Conservation (phyloP, 1,139 yeast species). For the Hansenula lynferdii region DNA sequence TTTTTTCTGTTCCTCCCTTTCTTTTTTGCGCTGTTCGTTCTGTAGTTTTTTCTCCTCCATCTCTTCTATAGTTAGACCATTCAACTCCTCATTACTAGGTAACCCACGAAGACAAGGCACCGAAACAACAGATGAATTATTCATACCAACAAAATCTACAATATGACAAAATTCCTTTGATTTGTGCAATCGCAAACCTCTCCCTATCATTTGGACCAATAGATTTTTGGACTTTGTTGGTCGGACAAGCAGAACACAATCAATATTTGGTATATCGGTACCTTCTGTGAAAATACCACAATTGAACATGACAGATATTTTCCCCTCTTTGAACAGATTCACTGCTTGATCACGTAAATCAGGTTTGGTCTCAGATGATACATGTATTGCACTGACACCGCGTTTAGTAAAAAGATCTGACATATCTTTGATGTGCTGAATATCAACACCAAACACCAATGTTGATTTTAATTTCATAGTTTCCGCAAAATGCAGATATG, state of each 20-base stretch:
- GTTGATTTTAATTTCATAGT: conserved; percentile 40
- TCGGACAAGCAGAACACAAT: conserved; percentile 70
- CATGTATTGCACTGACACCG: conserved; percentile 70
- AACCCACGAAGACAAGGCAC: conserved; percentile 56
- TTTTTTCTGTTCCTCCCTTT: background rate
- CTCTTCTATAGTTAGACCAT: conserved; percentile 32
- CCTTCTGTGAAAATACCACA: conserved; percentile 95
- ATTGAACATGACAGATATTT: conserved; percentile 71
- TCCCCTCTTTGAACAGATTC: conserved; percentile 55
- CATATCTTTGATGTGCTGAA: conserved; percentile 58
- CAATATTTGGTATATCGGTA: conserved; percentile 89
- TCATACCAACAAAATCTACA: conserved; percentile 69
- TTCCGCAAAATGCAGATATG: conserved; percentile 47
- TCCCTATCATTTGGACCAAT: conserved; percentile 84
- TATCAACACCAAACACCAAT: conserved; percentile 72
- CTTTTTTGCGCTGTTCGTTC: conserved; percentile 2
- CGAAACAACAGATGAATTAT: conserved; percentile 53
- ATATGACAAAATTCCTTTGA: conserved; percentile 68
- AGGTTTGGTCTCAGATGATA: conserved; percentile 62
- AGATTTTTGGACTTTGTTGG: conserved; percentile 77
- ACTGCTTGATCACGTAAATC: conserved; percentile 48
- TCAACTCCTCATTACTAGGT: conserved; percentile 29
- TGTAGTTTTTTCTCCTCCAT: conserved; percentile 18
- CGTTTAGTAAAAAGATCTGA: conserved; percentile 47
- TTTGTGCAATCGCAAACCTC: conserved; percentile 68